A percentile compares a stretch with the other conserved stretches of the same genome.
phyloP scores from a whole-genome alignment of 805 yeast species.

The Yarrowia deformans region DNA sequence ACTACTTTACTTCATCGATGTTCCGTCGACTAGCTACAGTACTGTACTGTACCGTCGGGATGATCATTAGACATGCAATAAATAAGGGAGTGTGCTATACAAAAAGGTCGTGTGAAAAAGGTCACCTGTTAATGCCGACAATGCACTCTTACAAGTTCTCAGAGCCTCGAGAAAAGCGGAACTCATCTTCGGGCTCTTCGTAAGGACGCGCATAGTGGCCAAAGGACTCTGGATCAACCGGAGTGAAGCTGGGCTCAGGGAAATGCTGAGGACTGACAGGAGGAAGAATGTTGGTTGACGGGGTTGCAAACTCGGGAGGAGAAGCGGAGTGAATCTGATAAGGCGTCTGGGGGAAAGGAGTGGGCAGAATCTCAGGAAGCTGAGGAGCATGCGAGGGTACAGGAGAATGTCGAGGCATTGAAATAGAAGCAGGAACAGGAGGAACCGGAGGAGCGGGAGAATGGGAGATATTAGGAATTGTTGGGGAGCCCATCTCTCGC shows the following conservation, averaged over 20 bases:
- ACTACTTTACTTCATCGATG: too few relatives aligned
- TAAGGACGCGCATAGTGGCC: conserved; percentile 18
- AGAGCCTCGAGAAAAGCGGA: conserved; percentile 4
- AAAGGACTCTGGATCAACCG: background rate
- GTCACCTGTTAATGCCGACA: too few relatives aligned
- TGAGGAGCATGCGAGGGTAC: conserved; percentile 13
- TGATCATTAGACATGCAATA: conserved; percentile 23
- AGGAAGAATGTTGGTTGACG: conserved; percentile 11
- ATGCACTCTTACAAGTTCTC: background rate
- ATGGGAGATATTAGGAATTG: background rate
- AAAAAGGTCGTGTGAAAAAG: background rate
- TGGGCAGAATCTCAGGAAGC: conserved; percentile 9
- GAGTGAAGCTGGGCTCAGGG: conserved; percentile 25
- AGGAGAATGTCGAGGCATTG: conserved; percentile 30
- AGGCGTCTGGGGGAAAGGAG: conserved; percentile 26
- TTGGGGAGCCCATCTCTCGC: background rate
- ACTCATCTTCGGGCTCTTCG: conserved; percentile 20
- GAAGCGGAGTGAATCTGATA: conserved; percentile 15
- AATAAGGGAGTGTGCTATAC: conserved; percentile 23
- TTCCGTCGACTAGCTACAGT: too few relatives aligned
- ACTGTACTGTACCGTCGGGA: too few relatives aligned
- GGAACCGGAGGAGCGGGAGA: background rate
- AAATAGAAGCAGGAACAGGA: background rate
- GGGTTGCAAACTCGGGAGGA: conserved; percentile 15
- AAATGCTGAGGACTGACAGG: conserved; percentile 34